A percentile compares a stretch with the other conserved stretches of the same genome.
Conservation (phyloP, 2,329 filamentous ascomycete genomes). For the Penicillium decumbens region DNA sequence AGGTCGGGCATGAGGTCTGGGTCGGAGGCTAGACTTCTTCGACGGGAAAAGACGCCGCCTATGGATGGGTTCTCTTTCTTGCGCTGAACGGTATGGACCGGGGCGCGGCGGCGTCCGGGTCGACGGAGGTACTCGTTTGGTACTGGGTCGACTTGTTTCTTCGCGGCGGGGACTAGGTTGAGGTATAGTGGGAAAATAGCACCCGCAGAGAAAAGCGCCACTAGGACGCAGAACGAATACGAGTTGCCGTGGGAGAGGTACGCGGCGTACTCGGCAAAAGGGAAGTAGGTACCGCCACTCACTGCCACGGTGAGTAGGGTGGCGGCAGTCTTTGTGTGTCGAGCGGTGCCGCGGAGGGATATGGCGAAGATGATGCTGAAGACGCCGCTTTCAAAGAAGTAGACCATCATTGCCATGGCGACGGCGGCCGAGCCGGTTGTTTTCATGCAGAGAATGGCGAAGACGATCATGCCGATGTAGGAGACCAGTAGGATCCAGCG, state of each 20-base stretch:
- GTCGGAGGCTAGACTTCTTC: conserved; percentile 26
- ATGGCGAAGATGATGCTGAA: conserved; percentile 59
- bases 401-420: conserved; percentile 49
- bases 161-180: conserved; percentile 46
- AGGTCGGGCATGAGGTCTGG: conserved; percentile 21
- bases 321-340: conserved; percentile 55
- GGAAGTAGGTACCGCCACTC: conserved; percentile 52
- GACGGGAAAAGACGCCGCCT: conserved; percentile 30
- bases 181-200: conserved; percentile 53
- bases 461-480: conserved; percentile 51
- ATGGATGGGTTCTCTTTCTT: conserved; percentile 30
- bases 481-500: conserved; percentile 54
- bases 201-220: conserved; percentile 50
- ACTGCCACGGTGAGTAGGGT: conserved; percentile 53
- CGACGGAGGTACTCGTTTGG: conserved; percentile 36
- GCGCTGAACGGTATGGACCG: conserved; percentile 14
- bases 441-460: conserved; percentile 50
- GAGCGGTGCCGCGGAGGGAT: conserved; percentile 54
- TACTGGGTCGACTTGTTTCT: conserved; percentile 50
- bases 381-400: conserved; percentile 57
- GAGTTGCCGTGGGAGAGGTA: conserved; percentile 36
- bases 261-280: conserved; percentile 52
- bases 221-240: conserved; percentile 52
- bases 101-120: conserved; percentile 19
- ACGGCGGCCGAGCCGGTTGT: conserved; percentile 44